Percentiles rank a stretch among this genome's conserved stretches.
phyloP scores from a whole-genome alignment of 495 filamentous ascomycete species.

The Aspergillus conjunctus region DNA sequence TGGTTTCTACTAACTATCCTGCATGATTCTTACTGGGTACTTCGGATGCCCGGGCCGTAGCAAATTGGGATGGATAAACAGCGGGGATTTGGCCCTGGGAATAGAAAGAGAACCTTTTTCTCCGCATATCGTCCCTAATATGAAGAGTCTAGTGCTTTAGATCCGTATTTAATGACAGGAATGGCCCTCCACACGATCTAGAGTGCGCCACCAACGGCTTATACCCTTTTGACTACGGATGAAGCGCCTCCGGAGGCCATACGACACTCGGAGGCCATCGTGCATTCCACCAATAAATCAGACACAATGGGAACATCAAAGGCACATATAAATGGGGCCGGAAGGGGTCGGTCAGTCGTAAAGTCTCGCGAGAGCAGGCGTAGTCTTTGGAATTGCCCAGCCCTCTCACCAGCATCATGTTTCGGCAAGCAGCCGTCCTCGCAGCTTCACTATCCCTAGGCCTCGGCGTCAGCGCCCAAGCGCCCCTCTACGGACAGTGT shows the following conservation, averaged over 20 bases:
- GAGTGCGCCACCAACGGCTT: neutral
- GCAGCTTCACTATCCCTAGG: neutral
- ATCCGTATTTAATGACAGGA: neutral
- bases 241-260: neutral
- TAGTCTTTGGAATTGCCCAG: neutral
- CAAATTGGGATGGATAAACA: too few relatives aligned
- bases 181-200: neutral
- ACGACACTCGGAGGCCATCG: neutral
- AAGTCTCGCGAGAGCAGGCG: neutral
- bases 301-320: neutral
- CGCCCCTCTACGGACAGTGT: neutral
- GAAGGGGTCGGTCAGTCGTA: neutral
- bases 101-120: too few relatives aligned
- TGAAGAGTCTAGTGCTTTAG: too few relatives aligned
- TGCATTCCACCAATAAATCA: neutral
- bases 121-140: too few relatives aligned
- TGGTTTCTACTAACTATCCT: too few relatives aligned
- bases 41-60: too few relatives aligned
- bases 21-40: too few relatives aligned
- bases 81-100: too few relatives aligned
- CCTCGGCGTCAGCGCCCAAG: neutral
- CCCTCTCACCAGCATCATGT: neutral
- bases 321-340: neutral
- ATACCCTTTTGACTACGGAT: constrained; percentile 5
- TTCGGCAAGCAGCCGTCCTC: neutral